Evolutionary conservation across 768 basidiomycete genomes (phyloP), one percentile per base, ranked within the genome.

Genomic region (Hypholoma fasciculare): DNA sequence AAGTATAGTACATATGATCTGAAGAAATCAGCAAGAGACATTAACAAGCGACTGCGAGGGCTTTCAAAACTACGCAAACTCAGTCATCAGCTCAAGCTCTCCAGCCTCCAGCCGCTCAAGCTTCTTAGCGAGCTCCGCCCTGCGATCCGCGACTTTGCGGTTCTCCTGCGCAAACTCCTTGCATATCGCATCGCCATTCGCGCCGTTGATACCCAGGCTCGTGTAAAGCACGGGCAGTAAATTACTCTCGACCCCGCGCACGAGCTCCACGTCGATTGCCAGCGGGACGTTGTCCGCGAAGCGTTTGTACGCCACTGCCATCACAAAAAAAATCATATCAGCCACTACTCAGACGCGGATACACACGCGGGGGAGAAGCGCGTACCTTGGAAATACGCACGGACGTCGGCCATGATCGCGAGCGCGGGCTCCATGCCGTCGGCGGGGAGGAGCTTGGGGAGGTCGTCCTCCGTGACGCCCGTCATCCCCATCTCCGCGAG

Each of bases 311-410:
- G 82, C 79, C 2, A 86, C 85, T 88, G 57, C 30, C 30, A 34
- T 34, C 30, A 8, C 36, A 27, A 34, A 52, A 11, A 38, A 46
- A 9, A n/a, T 3, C 12, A 44, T 4, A 38, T 27, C 16, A 57
- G 23, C n/a, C 12, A 8, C 19, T 14, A 23, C 9, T 34, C 26
- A 1, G n/a, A 34, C 14, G 7, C 2, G 39, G 39, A 27, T 17
- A 4, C 16, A 12, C 17, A 34, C 6, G 1, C 12, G 20, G 2
- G 23, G 12, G 19, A 27, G 37, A 39, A 14, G 37, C 19, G 44
- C 47, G 7, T 63, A 85, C 87, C 86, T 76, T 89, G 85, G 68
- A 88, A 88, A 59, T 88, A 89, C 0, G 84, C 87, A 1, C 86
- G 76, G 0, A 87, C 85, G 56, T 82, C 80, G 0, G 85, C 84